phyloP scores from a whole-genome alignment of 345 rosid species.

The Populus euphratica region DNA sequence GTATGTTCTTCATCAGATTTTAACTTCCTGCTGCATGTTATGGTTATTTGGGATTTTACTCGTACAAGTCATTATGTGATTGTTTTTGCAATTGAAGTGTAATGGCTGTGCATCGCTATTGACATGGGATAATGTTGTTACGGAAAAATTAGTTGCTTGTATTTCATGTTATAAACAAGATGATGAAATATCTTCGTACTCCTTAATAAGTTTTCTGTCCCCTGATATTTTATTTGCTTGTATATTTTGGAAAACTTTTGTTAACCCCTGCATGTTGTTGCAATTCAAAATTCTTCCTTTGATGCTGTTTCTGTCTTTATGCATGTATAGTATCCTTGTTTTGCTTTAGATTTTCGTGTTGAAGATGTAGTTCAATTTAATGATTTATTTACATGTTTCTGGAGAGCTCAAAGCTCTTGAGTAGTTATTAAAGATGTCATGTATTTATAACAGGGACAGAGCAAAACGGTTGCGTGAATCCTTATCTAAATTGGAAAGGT shows the following conservation, averaged over 20 bases:
- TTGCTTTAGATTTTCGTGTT: background rate
- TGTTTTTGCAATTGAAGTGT: background rate
- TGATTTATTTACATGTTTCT: background rate
- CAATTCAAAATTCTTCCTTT: background rate
- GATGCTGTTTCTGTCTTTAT: background rate
- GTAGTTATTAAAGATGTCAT: slow-evolving; percentile 17
- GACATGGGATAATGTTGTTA: background rate
- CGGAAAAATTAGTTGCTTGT: slow-evolving; percentile 2
- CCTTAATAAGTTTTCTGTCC: background rate
- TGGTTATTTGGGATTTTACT: background rate
- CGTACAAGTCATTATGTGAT: background rate
- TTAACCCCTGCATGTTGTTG: background rate
- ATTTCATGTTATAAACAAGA: slow-evolving; percentile 12
- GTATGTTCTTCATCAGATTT: slow-evolving; percentile 35
- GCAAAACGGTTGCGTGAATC: slow-evolving; percentile 60
- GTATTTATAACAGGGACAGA: slow-evolving; percentile 60
- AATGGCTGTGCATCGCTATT: background rate
- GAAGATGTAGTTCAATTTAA: background rate
- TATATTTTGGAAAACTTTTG: background rate
- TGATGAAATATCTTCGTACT: background rate
- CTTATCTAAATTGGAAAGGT: slow-evolving; percentile 65
- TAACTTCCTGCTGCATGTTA: background rate
- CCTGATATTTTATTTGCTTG: background rate
- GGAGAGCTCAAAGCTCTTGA: background rate
- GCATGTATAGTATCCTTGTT: background rate